These are phyloP conservation scores for Plasmodium sp. DNA, from an alignment of 169 alveolate species.

Conservation along the genomic window DNA sequence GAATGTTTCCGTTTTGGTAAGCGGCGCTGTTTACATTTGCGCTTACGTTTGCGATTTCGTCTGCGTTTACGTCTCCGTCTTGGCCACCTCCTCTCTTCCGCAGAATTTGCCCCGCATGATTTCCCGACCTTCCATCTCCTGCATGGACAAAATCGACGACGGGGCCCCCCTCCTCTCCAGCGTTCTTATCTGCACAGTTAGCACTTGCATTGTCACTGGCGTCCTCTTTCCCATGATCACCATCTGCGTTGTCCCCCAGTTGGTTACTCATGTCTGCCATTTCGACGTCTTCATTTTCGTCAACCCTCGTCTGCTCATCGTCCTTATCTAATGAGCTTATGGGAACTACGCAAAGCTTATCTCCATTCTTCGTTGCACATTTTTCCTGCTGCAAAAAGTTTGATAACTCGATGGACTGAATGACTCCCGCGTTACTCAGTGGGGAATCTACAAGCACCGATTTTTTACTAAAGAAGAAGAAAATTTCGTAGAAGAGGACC, in stretches of 20 bases:
- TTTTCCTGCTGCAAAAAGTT: constrained; percentile 42
- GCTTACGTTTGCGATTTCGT: background rate
- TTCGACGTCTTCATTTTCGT: background rate
- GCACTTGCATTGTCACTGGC: background rate
- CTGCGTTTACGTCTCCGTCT: background rate
- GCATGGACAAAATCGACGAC: background rate
- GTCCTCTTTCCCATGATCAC: background rate
- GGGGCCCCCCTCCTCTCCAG: background rate
- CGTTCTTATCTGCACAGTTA: background rate
- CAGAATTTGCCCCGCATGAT: background rate
- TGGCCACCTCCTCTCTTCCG: background rate
- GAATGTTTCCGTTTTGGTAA: background rate
- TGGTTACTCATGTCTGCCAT: background rate
- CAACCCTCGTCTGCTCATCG: background rate
- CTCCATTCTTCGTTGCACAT: background rate
- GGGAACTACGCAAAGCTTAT: constrained; percentile 2
- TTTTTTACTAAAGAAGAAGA: constrained; percentile 34
- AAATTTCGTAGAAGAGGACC: constrained; percentile 15
- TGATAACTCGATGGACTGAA: constrained; percentile 48
- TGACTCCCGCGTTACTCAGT: constrained; percentile 32
- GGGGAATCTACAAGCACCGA: constrained; percentile 51
- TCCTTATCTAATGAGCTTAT: background rate
- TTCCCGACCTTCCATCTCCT: background rate
- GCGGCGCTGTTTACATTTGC: background rate
- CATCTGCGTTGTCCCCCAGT: background rate